Evolutionary conservation across 768 basidiomycete species (phyloP), one percentile per base, ranked within the genome.

Genomic region (Lactarius sanguifluus): DNA sequence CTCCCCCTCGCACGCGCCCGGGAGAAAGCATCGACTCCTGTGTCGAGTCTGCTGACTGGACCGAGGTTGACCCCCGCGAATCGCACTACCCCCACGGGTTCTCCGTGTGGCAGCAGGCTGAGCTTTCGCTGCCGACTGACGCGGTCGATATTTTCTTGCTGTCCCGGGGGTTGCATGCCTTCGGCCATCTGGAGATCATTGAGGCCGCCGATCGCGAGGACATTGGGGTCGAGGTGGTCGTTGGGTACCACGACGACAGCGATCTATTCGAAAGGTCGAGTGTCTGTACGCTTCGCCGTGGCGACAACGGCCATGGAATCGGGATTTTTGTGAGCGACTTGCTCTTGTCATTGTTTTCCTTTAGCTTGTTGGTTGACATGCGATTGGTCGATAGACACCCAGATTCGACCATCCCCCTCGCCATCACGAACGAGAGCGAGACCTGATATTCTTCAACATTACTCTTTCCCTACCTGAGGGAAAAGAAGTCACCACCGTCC

Each of bases 201-300:
- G 64, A 57, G n/a, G 55, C 8, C 13, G 16, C 67, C 10, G 45
- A 43, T 52, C 59, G 64, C 10, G 59, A 66, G 4, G 67, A 66
- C n/a, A 60, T 68, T 45, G 64, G 67, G n/a, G 59, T 68, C 23
- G 67, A 68, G 5, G 30, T 68, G 23, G 30, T 43, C 16, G 65
- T 58, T 6, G 67, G 64, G 10, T 61, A 28, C 23, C 12, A 50
- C 8, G n/a, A 60, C 16, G 9, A 30, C 2, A 57, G 59, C 13
- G 28, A 50, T 15, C 20, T 61, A 45, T 64, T 67, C 28, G 45
- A 66, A 34, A 57, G 9, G 25, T 52, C 59, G 12, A 34, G 20
- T 6, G 6, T 66, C n/a, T 68, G 67, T 32, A 57, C 28, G 13
- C 38, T 68, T n/a, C 43, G n/a, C 23, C 60, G 59, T 40, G 54